Evolutionary conservation across 768 basidiomycete species (phyloP).

Genomic region (Psilocybe cyanescens): DNA sequence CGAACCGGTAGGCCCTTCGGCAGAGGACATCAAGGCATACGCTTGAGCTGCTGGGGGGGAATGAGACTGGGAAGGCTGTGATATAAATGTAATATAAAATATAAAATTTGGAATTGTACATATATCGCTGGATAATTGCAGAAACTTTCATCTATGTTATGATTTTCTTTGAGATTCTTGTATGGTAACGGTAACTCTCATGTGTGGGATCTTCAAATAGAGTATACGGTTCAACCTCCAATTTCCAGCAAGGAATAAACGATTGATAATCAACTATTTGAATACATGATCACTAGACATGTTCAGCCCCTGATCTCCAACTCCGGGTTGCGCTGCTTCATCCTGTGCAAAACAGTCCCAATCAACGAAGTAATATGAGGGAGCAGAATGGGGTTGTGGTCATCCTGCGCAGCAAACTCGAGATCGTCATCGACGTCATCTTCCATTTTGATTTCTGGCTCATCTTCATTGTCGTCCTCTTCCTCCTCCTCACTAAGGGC

Average conservation of each 20-base stretch:
- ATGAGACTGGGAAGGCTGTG: not conserved
- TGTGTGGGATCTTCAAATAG: too few species aligned
- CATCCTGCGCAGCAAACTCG: constrained; percentile 6
- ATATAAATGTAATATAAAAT: not conserved
- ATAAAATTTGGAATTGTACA: not conserved
- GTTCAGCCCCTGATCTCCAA: constrained; percentile 7
- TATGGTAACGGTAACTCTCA: too few species aligned
- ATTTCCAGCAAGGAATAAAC: too few species aligned
- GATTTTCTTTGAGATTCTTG: too few species aligned
- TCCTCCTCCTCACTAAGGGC: not conserved
- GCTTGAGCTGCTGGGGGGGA: constrained; percentile 33
- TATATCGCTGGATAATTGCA: not conserved
- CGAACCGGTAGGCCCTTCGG: constrained; percentile 67
- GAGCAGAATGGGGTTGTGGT: constrained; percentile 11
- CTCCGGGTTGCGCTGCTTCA: constrained; percentile 14
- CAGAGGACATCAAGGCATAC: constrained; percentile 68
- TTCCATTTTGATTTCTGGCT: constrained; percentile 6
- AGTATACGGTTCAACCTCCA: too few species aligned
- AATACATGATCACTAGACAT: not conserved
- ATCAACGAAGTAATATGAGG: constrained; percentile 11
- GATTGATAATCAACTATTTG: too few species aligned
- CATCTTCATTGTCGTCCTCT: constrained; percentile 3
- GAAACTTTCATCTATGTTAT: too few species aligned
- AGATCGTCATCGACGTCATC: constrained; percentile 12
- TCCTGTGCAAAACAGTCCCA: constrained; percentile 6